These are phyloP conservation scores for Clavispora asparagi DNA, from an alignment of 805 yeast species.

Conservation along the genomic window DNA sequence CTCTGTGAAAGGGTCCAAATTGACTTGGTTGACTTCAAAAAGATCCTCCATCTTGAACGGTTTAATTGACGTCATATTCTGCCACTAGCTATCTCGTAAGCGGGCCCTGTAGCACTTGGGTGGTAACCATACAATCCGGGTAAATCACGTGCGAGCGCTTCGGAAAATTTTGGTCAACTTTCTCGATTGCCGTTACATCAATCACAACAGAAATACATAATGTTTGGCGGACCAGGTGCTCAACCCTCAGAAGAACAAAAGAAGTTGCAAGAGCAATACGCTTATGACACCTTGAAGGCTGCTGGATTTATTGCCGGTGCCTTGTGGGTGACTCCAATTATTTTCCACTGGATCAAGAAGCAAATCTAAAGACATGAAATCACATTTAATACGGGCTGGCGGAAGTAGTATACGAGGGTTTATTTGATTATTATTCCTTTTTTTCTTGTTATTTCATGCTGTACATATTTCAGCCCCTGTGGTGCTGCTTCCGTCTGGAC, in stretches of 20 bases:
- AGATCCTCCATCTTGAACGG: conserved; percentile 89
- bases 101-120: neutral
- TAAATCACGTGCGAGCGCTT: neutral
- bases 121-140: neutral
- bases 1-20: conserved; percentile 86
- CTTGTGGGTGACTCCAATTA: conserved; percentile 55
- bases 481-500: neutral
- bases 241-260: conserved; percentile 58
- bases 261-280: conserved; percentile 58
- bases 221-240: conserved; percentile 48
- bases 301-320: conserved; percentile 64
- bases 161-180: conserved; percentile 1
- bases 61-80: conserved; percentile 72
- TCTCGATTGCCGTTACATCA: neutral
- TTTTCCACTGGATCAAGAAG: conserved; percentile 49
- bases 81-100: neutral
- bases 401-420: neutral
- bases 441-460: neutral
- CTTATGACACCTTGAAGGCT: conserved; percentile 51
- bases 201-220: conserved; percentile 6
- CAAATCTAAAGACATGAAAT: conserved; percentile 29
- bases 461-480: conserved; percentile 1
- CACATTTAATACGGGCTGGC: neutral
- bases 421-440: neutral
- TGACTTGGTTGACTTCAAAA: conserved; percentile 65